Evolutionary conservation across 345 rosid species (phyloP).

Genomic region (Pseudoturritis turrita): DNA sequence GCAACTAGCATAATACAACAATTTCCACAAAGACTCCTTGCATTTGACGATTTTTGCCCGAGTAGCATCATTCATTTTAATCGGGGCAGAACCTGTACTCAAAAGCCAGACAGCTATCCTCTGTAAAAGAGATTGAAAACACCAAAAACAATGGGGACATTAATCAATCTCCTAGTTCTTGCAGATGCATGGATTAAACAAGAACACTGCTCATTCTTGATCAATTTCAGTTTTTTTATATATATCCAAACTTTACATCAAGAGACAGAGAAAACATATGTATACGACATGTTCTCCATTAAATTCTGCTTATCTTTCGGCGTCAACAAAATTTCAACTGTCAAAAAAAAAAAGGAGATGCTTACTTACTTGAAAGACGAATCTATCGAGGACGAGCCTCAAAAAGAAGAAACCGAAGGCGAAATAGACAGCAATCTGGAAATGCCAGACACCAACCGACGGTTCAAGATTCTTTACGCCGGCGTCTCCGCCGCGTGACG

Average conservation of each 20-base stretch:
- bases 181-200: not conserved
- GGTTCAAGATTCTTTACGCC: not conserved
- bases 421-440: slow-evolving; percentile 55
- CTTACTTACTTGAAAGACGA: slow-evolving; percentile 70
- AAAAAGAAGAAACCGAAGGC: slow-evolving; percentile 55
- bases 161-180: not conserved
- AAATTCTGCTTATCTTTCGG: not conserved
- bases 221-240: not conserved
- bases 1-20: slow-evolving; percentile 61
- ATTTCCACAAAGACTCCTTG: slow-evolving; percentile 91
- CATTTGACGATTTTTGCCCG: slow-evolving; percentile 57
- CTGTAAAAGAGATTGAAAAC: slow-evolving; percentile 31
- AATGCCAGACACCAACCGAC: slow-evolving; percentile 44
- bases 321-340: not conserved
- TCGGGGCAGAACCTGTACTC: slow-evolving; percentile 33
- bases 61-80: slow-evolving; percentile 48
- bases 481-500: slow-evolving; percentile 26
- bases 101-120: slow-evolving; percentile 63
- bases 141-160: slow-evolving; percentile 1
- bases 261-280: not conserved
- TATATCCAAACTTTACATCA: not conserved
- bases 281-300: not conserved
- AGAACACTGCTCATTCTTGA: not conserved
- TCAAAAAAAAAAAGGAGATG: slow-evolving; percentile 1
- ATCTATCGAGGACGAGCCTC: slow-evolving; percentile 65